phyloP scores from a whole-genome alignment of 2,329 filamentous ascomycete species.

The Cordyceps sp. region DNA sequence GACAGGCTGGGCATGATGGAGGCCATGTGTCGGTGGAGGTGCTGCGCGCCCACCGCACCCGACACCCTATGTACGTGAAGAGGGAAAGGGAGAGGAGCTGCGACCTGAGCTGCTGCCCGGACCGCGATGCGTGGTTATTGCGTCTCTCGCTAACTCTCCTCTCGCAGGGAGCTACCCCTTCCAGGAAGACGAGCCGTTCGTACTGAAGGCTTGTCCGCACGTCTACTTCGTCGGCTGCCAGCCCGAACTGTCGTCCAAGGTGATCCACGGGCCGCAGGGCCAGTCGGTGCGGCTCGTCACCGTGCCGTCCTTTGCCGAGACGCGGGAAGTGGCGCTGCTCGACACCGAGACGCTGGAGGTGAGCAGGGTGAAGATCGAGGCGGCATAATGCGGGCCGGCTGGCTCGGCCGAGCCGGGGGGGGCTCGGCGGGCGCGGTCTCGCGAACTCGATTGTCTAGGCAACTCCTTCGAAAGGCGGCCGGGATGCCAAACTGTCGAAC shows the following conservation, averaged over 20 bases:
- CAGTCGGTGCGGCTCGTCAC: conserved; percentile 65
- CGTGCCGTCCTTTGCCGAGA: conserved; percentile 66
- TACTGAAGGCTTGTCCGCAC: conserved; percentile 73
- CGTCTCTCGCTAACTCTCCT: background rate
- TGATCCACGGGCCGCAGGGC: conserved; percentile 49
- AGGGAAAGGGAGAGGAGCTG: background rate
- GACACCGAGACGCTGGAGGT: conserved; percentile 76
- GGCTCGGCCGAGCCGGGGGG: too few species aligned
- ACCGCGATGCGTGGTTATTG: background rate
- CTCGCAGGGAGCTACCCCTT: conserved; percentile 79
- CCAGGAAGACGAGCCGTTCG: conserved; percentile 82
- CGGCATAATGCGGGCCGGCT: too few species aligned
- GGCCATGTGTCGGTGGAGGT: conserved; percentile 81
- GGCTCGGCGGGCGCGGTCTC: too few species aligned
- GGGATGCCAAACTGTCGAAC: too few species aligned
- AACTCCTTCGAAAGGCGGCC: too few species aligned
- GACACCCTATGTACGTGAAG: conserved; percentile 69
- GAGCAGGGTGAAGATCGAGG: conserved; percentile 46
- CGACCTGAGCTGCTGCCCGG: background rate
- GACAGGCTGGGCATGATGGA: conserved; percentile 83
- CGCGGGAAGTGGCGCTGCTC: conserved; percentile 64
- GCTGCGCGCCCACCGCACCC: conserved; percentile 81
- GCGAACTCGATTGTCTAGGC: too few species aligned
- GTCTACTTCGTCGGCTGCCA: conserved; percentile 84
- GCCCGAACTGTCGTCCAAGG: conserved; percentile 55